Base-by-base conservation (phyloP, 2,329 filamentous ascomycete genomes). In the Colletotrichum ledebouriae region DNA sequence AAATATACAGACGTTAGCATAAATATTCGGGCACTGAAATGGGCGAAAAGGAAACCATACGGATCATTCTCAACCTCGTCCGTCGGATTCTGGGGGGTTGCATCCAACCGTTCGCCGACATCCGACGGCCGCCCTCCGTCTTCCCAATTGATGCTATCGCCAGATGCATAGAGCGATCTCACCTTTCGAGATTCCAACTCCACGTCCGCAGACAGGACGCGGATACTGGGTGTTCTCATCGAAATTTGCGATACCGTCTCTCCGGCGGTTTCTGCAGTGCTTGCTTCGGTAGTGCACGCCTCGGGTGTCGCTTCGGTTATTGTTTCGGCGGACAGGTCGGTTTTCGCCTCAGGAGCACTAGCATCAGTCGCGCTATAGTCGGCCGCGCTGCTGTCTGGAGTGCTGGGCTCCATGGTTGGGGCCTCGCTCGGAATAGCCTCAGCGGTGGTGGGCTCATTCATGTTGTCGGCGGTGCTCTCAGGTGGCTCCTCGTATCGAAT, bases 111-210 rank as follows among this genome's bases (percentile, higher is more conserved):
- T 74, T 83, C 85, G 77, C 79, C 81, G 73, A 76, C 76, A 52
- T 82, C 83, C 76, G 80, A 83, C 75, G 76, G 80, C 72, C 81
- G 78, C 69, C 78, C 81, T 71, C 85, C 84, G 75, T 86, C 83
- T 77, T 86, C 84, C 83, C 83, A 86, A 71, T 79, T 80, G 78
- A 84, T 78, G 78, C 77, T 78, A 76, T 86, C 85, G 80, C 83
- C 83, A 75, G 82, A 82, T 81, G 85, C 83, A 83, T 89, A 89
- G 80, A 89, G 86, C 79, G 86, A 89, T 84, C 87, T 88, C 84
- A 89, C 87, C 84, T 89, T 88, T 86, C 86, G 85, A 81, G 87
- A 89, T 81, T 89, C 87, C 80, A 85, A 85, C 82, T 89, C 86
- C 74, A 85, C 78, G 73, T 88, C 86, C 76, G 81, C 80, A 73